These are phyloP conservation scores for Malus hybrid DNA, from an alignment of 331 rosid species.

Conservation along the genomic window DNA sequence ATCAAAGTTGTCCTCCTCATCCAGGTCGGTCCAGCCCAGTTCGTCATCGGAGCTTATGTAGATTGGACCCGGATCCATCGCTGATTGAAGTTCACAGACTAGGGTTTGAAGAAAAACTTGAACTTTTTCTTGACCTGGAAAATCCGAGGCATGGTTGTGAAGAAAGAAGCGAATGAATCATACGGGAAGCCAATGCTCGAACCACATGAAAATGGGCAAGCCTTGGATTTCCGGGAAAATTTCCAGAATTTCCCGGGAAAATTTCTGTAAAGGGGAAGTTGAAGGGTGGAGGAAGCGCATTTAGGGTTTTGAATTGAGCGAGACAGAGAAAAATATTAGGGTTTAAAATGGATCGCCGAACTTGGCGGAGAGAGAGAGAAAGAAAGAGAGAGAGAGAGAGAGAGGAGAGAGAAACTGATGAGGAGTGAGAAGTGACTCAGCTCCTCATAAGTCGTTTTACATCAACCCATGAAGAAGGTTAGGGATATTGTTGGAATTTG, in stretches of 20 bases:
- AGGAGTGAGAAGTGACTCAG: neutral
- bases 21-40: conserved; percentile 4
- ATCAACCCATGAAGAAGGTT: neutral
- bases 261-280: neutral
- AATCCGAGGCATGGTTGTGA: neutral
- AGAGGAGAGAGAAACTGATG: neutral
- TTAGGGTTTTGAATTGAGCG: neutral
- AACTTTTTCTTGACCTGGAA: neutral
- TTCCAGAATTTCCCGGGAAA: neutral
- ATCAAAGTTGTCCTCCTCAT: conserved; percentile 17
- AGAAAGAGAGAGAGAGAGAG: neutral
- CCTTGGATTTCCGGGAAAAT: neutral
- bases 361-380: neutral
- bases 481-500: neutral
- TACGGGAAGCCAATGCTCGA: neutral
- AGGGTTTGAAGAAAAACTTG: neutral
- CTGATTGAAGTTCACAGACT: neutral
- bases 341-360: neutral
- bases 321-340: neutral
- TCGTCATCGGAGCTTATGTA: conserved; percentile 52
- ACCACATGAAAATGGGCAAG: neutral
- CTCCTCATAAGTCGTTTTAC: too few relatives aligned
- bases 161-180: neutral
- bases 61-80: conserved; percentile 15
- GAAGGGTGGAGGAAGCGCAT: neutral